phyloP scores from a whole-genome alignment of 2,329 filamentous ascomycete genomes.

The Byssothecium circinans region DNA sequence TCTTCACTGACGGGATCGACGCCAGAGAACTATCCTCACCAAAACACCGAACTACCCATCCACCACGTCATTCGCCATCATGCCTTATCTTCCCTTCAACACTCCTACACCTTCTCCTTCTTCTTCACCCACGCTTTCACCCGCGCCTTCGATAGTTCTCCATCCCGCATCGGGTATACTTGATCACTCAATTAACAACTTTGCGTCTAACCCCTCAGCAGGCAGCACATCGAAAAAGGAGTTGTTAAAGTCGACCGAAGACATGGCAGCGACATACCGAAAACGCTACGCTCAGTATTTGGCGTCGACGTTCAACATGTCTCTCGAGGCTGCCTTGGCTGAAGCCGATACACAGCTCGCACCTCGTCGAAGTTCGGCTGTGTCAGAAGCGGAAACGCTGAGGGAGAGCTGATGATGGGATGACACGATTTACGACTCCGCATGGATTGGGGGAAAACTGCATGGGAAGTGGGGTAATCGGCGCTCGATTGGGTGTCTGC shows the following conservation, averaged over 20 bases:
- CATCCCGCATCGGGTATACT: slow-evolving; percentile 45
- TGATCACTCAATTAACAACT: slow-evolving; percentile 41
- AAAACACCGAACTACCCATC: slow-evolving; percentile 26
- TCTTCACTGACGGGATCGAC: slow-evolving; percentile 31
- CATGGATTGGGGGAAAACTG: slow-evolving; percentile 18
- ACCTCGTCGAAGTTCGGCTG: slow-evolving; percentile 37
- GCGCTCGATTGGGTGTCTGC: slow-evolving; percentile 16
- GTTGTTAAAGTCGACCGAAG: slow-evolving; percentile 37
- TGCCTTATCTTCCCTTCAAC: slow-evolving; percentile 43
- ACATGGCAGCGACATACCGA: slow-evolving; percentile 38
- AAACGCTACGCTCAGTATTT: slow-evolving; percentile 44
- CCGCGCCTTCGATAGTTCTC: slow-evolving; percentile 42
- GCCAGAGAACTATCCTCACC: slow-evolving; percentile 34
- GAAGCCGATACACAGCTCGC: slow-evolving; percentile 42
- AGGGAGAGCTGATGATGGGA: slow-evolving; percentile 15
- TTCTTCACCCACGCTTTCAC: slow-evolving; percentile 35
- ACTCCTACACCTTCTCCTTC: slow-evolving; percentile 39
- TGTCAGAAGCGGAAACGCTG: slow-evolving; percentile 40
- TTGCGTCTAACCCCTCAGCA: slow-evolving; percentile 39
- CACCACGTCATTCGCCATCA: slow-evolving; percentile 25
- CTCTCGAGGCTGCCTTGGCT: slow-evolving; percentile 40
- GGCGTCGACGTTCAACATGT: slow-evolving; percentile 45
- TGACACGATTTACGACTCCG: slow-evolving; percentile 1
- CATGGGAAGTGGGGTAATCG: slow-evolving; percentile 23
- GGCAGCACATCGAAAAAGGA: slow-evolving; percentile 36